These are phyloP conservation scores for Elaeis guineensis DNA, from an alignment of 176 grass and related monocot genomes.

Conservation along the genomic window DNA sequence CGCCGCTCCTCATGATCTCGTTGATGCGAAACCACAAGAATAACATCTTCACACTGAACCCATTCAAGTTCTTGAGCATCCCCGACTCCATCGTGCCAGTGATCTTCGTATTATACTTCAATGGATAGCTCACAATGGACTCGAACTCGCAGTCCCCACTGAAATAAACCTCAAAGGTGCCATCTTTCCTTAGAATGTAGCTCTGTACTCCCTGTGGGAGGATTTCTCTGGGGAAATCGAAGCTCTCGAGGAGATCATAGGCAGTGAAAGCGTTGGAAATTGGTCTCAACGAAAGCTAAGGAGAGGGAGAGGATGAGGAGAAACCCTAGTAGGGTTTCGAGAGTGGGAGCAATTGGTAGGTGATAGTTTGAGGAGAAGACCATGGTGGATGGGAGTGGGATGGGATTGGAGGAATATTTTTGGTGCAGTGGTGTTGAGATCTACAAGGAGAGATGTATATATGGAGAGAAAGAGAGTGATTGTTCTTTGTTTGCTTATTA, in stretches of 20 bases:
- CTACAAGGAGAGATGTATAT: no score
- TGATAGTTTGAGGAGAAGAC: no score
- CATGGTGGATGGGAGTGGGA: no score
- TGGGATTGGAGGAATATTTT: no score
- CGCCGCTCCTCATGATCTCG: conserved; percentile 34
- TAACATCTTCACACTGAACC: conserved; percentile 52
- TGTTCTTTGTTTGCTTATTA: no score
- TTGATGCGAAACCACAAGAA: conserved; percentile 56
- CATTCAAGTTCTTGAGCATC: conserved; percentile 33
- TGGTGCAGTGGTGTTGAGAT: no score
- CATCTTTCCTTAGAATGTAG: conserved; percentile 58
- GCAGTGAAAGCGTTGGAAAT: conserved; percentile 27
- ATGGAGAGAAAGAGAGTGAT: no score
- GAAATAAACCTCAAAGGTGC: conserved; percentile 42
- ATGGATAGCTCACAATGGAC: conserved; percentile 28
- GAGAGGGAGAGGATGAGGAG: conserved; percentile 4
- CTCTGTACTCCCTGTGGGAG: conserved; percentile 51
- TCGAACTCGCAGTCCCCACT: conserved; percentile 34
- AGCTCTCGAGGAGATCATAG: conserved; percentile 48
- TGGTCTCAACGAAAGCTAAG: conserved; percentile 1
- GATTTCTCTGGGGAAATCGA: conserved; percentile 52
- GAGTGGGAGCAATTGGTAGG: no score
- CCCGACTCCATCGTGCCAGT: conserved; percentile 26
- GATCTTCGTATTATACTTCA: conserved; percentile 29
- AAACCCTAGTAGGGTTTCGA: not conserved